phyloP scores from a whole-genome alignment of 2,329 filamentous ascomycete species.

The Fusarium sulawesiense region DNA sequence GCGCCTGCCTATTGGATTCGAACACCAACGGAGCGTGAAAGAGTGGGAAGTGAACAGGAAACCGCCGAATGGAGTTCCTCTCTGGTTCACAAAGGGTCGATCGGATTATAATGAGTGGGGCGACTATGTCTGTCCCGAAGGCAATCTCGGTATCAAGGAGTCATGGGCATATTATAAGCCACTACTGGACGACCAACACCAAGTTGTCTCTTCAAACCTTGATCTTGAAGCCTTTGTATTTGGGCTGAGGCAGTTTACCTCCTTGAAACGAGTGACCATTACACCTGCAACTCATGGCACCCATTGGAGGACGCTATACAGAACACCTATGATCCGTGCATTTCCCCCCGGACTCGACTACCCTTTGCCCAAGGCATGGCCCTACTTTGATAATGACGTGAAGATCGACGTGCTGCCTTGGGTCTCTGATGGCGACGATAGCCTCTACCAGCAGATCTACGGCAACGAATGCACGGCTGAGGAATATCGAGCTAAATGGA shows the following conservation, averaged over 20 bases:
- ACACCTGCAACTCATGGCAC: not conserved
- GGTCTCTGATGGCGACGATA: not conserved
- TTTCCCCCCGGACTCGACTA: not conserved
- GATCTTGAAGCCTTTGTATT: not conserved
- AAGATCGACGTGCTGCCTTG: not conserved
- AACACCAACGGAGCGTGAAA: too few species aligned
- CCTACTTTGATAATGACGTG: fast-evolving
- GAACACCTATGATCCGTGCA: not conserved
- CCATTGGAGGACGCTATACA: not conserved
- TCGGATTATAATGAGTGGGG: too few species aligned
- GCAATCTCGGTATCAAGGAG: not conserved
- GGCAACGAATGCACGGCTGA: not conserved
- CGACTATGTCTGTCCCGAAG: not conserved
- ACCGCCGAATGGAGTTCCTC: not conserved
- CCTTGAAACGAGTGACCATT: not conserved
- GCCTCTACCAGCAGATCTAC: not conserved
- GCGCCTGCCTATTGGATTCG: too few species aligned
- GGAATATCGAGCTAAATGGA: not conserved
- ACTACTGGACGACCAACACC: not conserved
- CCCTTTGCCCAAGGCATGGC: not conserved
- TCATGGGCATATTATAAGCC: not conserved
- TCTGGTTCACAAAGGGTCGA: not conserved
- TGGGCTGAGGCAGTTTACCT: not conserved
- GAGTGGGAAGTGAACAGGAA: too few species aligned
- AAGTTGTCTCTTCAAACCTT: fast-evolving